phyloP scores from a whole-genome alignment of 1,284 basidiomycete species.

The Uromyces viciae-fabae region DNA sequence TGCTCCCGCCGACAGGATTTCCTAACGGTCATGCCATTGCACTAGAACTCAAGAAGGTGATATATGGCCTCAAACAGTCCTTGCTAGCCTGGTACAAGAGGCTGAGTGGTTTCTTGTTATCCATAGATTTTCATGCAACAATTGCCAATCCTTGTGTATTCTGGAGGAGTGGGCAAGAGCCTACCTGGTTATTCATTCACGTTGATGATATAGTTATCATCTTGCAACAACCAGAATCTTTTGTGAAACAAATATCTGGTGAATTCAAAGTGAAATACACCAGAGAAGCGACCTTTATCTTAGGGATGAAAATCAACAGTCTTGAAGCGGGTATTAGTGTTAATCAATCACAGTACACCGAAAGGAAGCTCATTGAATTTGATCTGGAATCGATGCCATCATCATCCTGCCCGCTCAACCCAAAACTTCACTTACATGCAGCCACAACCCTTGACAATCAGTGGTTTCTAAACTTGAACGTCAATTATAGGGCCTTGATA shows the following conservation, averaged over 20 bases:
- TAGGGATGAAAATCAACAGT: background rate
- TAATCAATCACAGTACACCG: background rate
- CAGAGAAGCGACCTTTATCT: background rate
- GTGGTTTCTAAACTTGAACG: too few relatives aligned
- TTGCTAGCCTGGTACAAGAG: background rate
- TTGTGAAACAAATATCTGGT: background rate
- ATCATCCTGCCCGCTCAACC: background rate
- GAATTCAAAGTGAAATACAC: background rate
- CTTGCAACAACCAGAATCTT: background rate
- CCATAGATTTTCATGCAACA: background rate
- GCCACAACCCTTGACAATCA: too few relatives aligned
- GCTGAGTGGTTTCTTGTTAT: background rate
- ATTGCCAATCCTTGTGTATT: background rate
- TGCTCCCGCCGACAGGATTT: background rate
- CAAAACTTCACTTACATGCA: too few relatives aligned
- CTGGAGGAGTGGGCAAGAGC: background rate
- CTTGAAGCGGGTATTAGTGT: background rate
- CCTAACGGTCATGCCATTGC: background rate
- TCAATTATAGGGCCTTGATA: too few relatives aligned
- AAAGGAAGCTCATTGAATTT: background rate
- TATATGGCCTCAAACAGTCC: background rate
- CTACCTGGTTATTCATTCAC: background rate
- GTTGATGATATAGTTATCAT: background rate
- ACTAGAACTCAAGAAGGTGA: background rate
- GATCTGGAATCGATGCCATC: background rate